Base-by-base conservation (phyloP, 2,329 filamentous ascomycete genomes). In the Dactylellina sp. region DNA sequence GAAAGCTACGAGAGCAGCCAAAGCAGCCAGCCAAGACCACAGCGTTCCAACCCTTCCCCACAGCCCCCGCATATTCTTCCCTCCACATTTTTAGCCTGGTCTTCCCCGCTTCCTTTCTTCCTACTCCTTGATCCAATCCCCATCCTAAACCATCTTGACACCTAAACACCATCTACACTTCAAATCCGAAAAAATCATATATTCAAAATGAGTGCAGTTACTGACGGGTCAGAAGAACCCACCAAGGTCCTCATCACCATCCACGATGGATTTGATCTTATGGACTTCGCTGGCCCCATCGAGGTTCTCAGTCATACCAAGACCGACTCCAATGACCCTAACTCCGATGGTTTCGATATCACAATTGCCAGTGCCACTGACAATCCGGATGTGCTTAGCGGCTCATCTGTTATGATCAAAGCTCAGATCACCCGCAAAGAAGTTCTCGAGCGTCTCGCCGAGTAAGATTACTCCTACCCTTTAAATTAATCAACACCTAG, bases 401-500 rank as follows among this genome's bases (percentile, higher is more conserved):
- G 81, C 63, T 85, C 92, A 81, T 91, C 91, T 77, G 86, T 89
- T 79, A 84, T 88, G 78, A 84, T 95, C 81, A 87, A 87, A 79
- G 88, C 90, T 75, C 89, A 95, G 82, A 89, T 93, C 81, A 85
- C 88, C 80, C 92, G 87, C 85, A 90, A 91, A 80, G 91, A 94
- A 80, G 91, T 91, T 75, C 86, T 92, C 82, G 87, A 91, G 71
- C 85, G 85, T 14, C 80, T 81, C 52, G 53, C 75, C 16, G 78
- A 81, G 63, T 75, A 65, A 32, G 20, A 7, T 6, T 83, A 83
- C 77, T 83, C 83, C 77, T 28, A n/a, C 7, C 12, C 18, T 20
- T n/a, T 7, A 50, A 14, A 3, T 4, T 28, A 1, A 25, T 3
- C 14, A 40, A 40, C 37, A 16, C 7, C 11, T 12, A 16, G 14